Evolutionary conservation across 768 basidiomycete species (phyloP), one percentile per base, ranked within the genome.

Genomic region (Amanita thiersii): DNA sequence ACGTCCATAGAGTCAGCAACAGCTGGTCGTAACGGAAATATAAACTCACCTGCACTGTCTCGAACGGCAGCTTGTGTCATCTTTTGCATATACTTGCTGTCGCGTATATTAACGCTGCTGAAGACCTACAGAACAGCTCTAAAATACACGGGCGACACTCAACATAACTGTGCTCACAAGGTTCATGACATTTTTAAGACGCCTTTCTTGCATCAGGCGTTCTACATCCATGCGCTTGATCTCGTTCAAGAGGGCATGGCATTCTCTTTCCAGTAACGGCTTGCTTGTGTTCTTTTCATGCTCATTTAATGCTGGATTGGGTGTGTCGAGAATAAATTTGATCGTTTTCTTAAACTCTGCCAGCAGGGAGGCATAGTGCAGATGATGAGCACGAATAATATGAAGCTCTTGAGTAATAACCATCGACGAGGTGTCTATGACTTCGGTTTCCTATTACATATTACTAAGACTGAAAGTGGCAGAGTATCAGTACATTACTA

Each of bases 311-410:
- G 71, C 72, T 1, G 77, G 80, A 49, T 78, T 78, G 19, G 51
- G 55, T 0, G 73, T 75, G 3, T 68, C 59, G 20, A 51, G 49
- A 12, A 81, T 59, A 45, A 81, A 81, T 1, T 47, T 12, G 26
- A 80, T 68, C 2, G 73, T 63, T 49, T 77, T 73, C 5, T 52
- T 53, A 47, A 79, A 78, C 45, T 79, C 73, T 11, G 69, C 63
- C 3, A 81, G 62, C 11, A 81, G 65, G 6, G 71, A 68, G 5
- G 63, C 59, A 53, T 80, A 77, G 55, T 77, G 73, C 2, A 81
- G 63, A 23, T 73, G 67, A 46, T 80, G 77, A 0, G 78, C 79
- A 26, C 73, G 74, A 44, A 81, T 63, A 47, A 73, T 60, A 46
- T 81, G 76, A 30, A 81, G 61, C 37, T 74, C 67, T 11, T 62